These are phyloP conservation scores for Fragaria iinumae DNA, from an alignment of 306 rosid species.

Conservation along the genomic window DNA sequence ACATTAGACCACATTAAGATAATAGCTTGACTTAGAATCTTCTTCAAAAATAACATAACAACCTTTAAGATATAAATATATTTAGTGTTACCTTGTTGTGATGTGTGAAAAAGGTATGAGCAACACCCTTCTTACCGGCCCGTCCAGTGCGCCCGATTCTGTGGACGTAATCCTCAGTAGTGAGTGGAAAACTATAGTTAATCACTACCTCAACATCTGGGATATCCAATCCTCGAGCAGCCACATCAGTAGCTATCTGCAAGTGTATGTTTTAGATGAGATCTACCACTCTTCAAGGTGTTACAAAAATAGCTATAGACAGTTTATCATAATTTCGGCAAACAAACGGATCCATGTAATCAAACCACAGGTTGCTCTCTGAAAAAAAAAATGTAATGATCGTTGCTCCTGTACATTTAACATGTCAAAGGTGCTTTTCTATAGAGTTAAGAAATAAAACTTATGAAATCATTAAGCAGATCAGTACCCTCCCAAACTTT, in stretches of 20 bases:
- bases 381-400: not conserved
- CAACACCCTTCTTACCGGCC: slow-evolving; percentile 95
- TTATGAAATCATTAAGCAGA: not conserved
- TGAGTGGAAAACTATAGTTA: slow-evolving; percentile 90
- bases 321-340: not conserved
- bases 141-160: slow-evolving; percentile 97
- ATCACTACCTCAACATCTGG: slow-evolving; percentile 96
- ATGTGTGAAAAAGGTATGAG: slow-evolving; percentile 89
- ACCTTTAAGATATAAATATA: not conserved
- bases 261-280: slow-evolving; percentile 16
- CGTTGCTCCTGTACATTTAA: not conserved
- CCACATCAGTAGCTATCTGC: slow-evolving; percentile 97
- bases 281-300: not conserved
- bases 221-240: slow-evolving; percentile 96
- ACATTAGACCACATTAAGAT: not conserved
- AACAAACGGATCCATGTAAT: not conserved
- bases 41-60: not conserved
- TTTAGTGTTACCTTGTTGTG: slow-evolving; percentile 61
- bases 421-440: not conserved
- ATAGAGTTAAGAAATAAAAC: not conserved
- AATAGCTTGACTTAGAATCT: not conserved
- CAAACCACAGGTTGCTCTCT: not conserved
- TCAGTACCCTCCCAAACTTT: not conserved
- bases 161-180: slow-evolving; percentile 93
- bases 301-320: not conserved